Evolutionary conservation across 2,329 filamentous ascomycete genomes (phyloP), one percentile per base, ranked within the genome.

Genomic region (Aurifilum marmelostoma): DNA sequence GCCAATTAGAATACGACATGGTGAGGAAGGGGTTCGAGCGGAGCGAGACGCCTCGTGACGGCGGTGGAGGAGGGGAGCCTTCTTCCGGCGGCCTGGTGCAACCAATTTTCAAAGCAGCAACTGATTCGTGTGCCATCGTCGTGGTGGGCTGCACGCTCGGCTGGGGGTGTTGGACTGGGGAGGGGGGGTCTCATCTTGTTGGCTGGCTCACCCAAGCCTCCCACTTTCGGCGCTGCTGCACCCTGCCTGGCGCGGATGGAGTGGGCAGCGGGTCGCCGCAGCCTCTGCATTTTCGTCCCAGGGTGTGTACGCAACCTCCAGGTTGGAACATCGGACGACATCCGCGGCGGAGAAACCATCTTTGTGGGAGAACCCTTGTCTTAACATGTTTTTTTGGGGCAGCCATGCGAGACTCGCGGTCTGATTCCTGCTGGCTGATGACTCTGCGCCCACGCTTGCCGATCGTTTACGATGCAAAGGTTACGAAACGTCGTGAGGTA

Each of bases 271-370:
- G 52, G 50, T 60, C 64, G 63, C 69, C 66, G 67, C 66, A 70
- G 66, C 67, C 63, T 66, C 32, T 27, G 39, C 14, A 41, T 43
- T 16, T 60, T 60, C 9, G 39, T 24, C 59, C 59, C 24, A 16
- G 34, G 34, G 21, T 24, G 37, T 27, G 7, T 61, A 39, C 34
- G 32, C 27, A 59, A 34, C 58, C 59, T 43, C n/a, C 32, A 67
- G 27, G 29, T 27, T 34, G 60, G 37, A 68, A 39, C 39, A 32
- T 71, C 69, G 69, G 69, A 71, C 63, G 59, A 69, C 63, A 54
- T 71, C 69, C 69, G 64, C 69, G 69, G 68, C 61, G 59, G 37
- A 61, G 54, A 21, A 70, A 65, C 43, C 34, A 37, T 56, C 61
- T 61, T 54, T 41, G 34, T 52, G 64, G 52, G 37, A 62, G 16